Evolutionary conservation across 305 asterid species (phyloP), one percentile per base, ranked within the genome.

Genomic region (Ajuga reptans): DNA sequence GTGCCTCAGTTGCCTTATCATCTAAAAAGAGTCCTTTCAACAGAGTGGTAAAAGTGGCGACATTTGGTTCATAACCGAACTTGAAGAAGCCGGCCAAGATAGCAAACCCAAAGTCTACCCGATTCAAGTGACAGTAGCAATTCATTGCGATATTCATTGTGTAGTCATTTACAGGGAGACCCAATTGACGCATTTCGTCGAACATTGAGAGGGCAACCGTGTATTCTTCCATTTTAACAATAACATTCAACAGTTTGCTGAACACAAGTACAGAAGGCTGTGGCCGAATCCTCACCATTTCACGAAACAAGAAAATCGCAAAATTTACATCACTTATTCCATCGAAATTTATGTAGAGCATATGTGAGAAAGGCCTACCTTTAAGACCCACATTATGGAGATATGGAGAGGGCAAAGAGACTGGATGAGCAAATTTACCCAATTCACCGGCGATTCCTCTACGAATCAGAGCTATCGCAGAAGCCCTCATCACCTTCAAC

Each of bases 271-370:
- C 9, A 53, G 59, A 53, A 24, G 59, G 59, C 37, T 24, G 59
- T 53, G 59, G 37, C 4, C 11, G 10, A 21, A 53, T 11, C 11
- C 45, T 39, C 45, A 39, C 45, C 45, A 39, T 39, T 39, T 39
- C 45, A 39, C 45, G 45, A 39, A 39, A 39, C 45, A 39, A 39
- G 68, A 10, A 61, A 50, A 59, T 9, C 9, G 75, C 69, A 62
- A 61, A 64, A 14, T 45, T 55, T 1, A 69, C 29, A 34, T 75
- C 62, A 24, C n/a, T n/a, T 61, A 68, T 18, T 9, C 18, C 1
- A 2, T 42, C 18, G 46, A 76, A 59, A 67, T 77, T 64, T 4
- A 55, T 68, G 21, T 66, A 45, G 56, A 50, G 75, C 15, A 21
- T 16, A 9, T 45, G 51, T 15, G 50, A 49, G 27, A 66, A 58